Evolutionary conservation across 495 filamentous ascomycete species (phyloP).

Genomic region (Astrothelium macrocarpum): DNA sequence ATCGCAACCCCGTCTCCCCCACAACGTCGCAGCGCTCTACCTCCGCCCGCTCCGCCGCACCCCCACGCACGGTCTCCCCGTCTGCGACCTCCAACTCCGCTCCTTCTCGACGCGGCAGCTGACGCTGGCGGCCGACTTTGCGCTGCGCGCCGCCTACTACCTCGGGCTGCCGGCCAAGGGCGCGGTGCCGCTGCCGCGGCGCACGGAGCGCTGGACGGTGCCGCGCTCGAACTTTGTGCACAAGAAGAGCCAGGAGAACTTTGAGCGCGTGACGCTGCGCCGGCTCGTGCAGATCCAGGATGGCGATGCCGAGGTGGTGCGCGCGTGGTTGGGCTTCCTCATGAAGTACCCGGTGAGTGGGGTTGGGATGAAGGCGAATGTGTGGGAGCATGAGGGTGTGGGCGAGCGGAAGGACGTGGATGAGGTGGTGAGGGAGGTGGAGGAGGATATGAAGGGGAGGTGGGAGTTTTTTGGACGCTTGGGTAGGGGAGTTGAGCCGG

Average conservation of each 20-base stretch:
- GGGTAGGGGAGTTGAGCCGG: constrained; percentile 7
- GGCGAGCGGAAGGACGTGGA: constrained; percentile 21
- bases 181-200: constrained; percentile 78
- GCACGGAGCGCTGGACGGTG: constrained; percentile 88
- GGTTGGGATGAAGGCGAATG: constrained; percentile 96
- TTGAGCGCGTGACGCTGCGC: constrained; percentile 78
- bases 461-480: constrained; percentile 10
- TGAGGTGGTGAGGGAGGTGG: constrained; percentile 21
- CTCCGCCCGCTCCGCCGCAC: constrained; percentile 70
- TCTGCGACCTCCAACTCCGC: constrained; percentile 84
- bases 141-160: constrained; percentile 89
- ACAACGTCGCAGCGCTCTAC: constrained; percentile 75
- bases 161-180: constrained; percentile 77
- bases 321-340: constrained; percentile 84
- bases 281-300: constrained; percentile 89
- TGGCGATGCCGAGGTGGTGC: constrained; percentile 77
- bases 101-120: constrained; percentile 87
- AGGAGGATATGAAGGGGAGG: constrained; percentile 19
- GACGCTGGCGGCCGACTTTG: constrained; percentile 92
- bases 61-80: constrained; percentile 63
- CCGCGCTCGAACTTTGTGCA: constrained; percentile 80
- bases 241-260: constrained; percentile 98
- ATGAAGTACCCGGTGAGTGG: constrained; percentile 86
- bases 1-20: constrained; percentile 48
- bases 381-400: constrained; percentile 75